Percentiles rank a stretch among this genome's conserved stretches.
Conservation (phyloP, 805 yeast genomes). For the Starmerella floricola region DNA sequence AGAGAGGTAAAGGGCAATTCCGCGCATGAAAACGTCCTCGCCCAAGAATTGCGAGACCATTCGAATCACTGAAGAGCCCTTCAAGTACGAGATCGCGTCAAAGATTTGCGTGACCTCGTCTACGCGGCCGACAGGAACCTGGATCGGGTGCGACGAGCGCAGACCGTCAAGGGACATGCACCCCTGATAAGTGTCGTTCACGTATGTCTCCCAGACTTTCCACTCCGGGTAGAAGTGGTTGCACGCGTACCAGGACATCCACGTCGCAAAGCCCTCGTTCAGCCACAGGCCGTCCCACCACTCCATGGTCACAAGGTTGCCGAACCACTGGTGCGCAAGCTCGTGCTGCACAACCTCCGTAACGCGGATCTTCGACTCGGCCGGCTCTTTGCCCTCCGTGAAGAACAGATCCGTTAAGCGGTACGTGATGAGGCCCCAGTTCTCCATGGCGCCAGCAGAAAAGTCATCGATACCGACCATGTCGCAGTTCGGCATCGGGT, state of each 20-base stretch:
- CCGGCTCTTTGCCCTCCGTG: conserved; percentile 57
- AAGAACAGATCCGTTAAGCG: conserved; percentile 50
- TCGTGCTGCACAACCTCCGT: conserved; percentile 78
- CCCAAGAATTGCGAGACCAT: conserved; percentile 69
- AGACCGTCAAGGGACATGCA: conserved; percentile 67
- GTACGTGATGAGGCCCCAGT: conserved; percentile 72
- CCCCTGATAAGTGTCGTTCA: conserved; percentile 59
- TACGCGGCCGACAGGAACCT: conserved; percentile 69
- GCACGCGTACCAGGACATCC: conserved; percentile 64
- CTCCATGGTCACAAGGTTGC: conserved; percentile 78
- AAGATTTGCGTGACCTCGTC: conserved; percentile 71
- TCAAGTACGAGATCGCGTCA: conserved; percentile 68
- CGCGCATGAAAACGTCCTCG: conserved; percentile 53
- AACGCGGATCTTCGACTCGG: conserved; percentile 51
- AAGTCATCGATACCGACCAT: conserved; percentile 67
- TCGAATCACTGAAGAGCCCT: conserved; percentile 66
- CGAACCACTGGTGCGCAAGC: conserved; percentile 86
- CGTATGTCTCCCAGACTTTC: conserved; percentile 70
- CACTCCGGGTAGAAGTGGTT: conserved; percentile 66
- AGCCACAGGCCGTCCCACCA: conserved; percentile 93
- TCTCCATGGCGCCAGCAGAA: conserved; percentile 83
- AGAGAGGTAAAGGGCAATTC: conserved; percentile 58
- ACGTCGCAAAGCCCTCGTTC: conserved; percentile 83
- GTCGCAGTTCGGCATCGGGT: conserved; percentile 74
- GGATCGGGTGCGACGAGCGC: conserved; percentile 63